Conservation (phyloP, 345 rosid genomes). For the Euphorbia peplus region DNA sequence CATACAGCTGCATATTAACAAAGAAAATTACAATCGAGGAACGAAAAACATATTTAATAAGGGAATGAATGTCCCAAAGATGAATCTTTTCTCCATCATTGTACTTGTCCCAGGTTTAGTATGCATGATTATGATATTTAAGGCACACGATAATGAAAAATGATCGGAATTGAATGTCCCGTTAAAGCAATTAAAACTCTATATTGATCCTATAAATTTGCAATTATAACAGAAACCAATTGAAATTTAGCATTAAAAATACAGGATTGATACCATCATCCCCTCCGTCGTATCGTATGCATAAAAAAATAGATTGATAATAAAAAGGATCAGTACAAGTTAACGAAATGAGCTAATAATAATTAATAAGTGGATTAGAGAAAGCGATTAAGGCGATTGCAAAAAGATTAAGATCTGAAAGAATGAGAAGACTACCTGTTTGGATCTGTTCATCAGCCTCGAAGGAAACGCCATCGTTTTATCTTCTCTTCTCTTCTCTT, state of each 20-base stretch:
- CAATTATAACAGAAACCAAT: not conserved
- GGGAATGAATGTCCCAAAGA: not conserved
- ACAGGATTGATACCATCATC: too few species aligned
- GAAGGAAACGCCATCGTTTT: conserved; percentile 62
- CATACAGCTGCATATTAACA: conserved; percentile 50
- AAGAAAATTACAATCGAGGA: not conserved
- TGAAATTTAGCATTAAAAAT: too few species aligned
- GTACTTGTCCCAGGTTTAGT: not conserved
- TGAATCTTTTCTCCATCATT: not conserved
- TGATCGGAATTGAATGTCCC: not conserved
- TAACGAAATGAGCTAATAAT: not conserved
- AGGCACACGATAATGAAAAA: not conserved
- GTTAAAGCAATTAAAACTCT: not conserved
- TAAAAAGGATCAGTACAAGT: not conserved
- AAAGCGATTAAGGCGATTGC: not conserved
- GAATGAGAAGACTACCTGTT: conserved; percentile 52
- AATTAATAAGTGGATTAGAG: not conserved
- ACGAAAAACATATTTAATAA: not conserved
- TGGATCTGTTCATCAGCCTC: conserved; percentile 70
- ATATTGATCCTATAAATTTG: not conserved
- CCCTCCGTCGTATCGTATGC: too few species aligned
- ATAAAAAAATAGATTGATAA: too few species aligned
- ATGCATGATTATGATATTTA: too few species aligned
- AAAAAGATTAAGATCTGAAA: not conserved
- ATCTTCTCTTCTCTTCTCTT: conserved; percentile 2